Percentiles rank a stretch among this genome's conserved stretches.
Conservation (phyloP, 1,284 basidiomycete species). For the Malassezia sp. region DNA sequence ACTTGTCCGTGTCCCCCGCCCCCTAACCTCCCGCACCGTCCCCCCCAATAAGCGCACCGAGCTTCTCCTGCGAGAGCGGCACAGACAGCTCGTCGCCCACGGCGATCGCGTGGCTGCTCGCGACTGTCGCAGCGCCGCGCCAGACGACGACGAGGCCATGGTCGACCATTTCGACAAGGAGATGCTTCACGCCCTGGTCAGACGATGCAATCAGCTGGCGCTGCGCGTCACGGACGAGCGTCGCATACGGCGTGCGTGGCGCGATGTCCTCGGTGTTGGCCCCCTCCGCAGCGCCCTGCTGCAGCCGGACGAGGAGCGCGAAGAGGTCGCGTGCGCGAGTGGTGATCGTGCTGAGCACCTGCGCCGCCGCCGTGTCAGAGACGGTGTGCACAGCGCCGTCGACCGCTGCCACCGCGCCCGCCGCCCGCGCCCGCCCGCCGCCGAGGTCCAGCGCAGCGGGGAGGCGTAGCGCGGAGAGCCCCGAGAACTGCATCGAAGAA, state of each 20-base stretch:
- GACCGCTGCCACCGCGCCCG: background rate
- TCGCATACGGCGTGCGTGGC: slow-evolving; percentile 7
- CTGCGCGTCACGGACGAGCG: slow-evolving; percentile 12
- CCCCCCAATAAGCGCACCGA: too few species aligned
- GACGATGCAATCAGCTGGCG: slow-evolving; percentile 12
- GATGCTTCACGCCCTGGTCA: slow-evolving; percentile 14
- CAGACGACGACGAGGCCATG: slow-evolving; percentile 12
- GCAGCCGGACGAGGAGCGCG: slow-evolving; percentile 7
- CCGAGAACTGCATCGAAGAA: background rate
- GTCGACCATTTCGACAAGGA: slow-evolving; percentile 17
- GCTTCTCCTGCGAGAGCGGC: too few species aligned
- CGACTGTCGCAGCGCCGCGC: slow-evolving; percentile 9
- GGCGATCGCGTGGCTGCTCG: slow-evolving; percentile 16
- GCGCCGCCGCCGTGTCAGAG: slow-evolving; percentile 11
- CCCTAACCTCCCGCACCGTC: too few species aligned
- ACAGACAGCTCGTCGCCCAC: slow-evolving; percentile 15
- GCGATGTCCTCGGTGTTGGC: background rate
- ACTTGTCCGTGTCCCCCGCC: too few species aligned
- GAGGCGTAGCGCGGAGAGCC: slow-evolving; percentile 7
- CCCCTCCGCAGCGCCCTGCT: slow-evolving; percentile 3
- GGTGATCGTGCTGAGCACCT: slow-evolving; percentile 16
- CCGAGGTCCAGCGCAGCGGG: slow-evolving; percentile 13
- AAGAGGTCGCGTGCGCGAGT: slow-evolving; percentile 14
- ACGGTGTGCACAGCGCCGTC: slow-evolving; percentile 2
- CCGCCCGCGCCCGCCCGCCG: slow-evolving; percentile 9